Percentiles rank a stretch among this genome's conserved stretches.
These are phyloP conservation scores for Pythium aquatile DNA, from an alignment of 352 stramenopile genomes.

Conservation along the genomic window DNA sequence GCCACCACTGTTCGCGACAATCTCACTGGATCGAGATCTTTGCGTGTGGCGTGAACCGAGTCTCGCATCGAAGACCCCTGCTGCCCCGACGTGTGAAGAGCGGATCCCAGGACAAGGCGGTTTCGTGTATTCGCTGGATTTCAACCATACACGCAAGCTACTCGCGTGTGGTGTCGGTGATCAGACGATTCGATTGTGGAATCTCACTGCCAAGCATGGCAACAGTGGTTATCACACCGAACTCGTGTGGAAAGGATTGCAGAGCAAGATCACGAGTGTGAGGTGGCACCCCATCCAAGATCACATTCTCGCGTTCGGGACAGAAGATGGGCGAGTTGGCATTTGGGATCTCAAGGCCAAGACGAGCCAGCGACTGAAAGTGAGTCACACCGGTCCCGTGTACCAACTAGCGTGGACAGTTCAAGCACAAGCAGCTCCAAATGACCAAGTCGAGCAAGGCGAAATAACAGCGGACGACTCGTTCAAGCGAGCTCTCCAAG, in stretches of 20 bases:
- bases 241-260: slow-evolving; percentile 72
- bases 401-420: slow-evolving; percentile 45
- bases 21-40: slow-evolving; percentile 68
- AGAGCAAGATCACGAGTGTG: slow-evolving; percentile 74
- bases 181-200: slow-evolving; percentile 73
- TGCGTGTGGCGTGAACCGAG: slow-evolving; percentile 50
- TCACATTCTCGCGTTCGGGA: slow-evolving; percentile 59
- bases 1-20: slow-evolving; percentile 39
- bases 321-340: slow-evolving; percentile 65
- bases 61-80: neutral
- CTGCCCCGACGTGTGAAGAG: slow-evolving; percentile 32
- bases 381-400: slow-evolving; percentile 40
- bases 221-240: slow-evolving; percentile 33
- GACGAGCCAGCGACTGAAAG: slow-evolving; percentile 51
- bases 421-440: neutral
- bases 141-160: slow-evolving; percentile 27
- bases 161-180: slow-evolving; percentile 66
- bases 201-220: slow-evolving; percentile 21
- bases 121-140: slow-evolving; percentile 56
- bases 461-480: neutral
- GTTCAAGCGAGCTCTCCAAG: slow-evolving; percentile 37
- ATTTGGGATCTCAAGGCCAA: slow-evolving; percentile 56
- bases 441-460: neutral
- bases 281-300: slow-evolving; percentile 59
- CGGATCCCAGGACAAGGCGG: slow-evolving; percentile 57